Percentiles rank a stretch among this genome's conserved stretches.
Evolutionary conservation across 306 rosid species (phyloP).

Genomic region (Cucumis melo): DNA sequence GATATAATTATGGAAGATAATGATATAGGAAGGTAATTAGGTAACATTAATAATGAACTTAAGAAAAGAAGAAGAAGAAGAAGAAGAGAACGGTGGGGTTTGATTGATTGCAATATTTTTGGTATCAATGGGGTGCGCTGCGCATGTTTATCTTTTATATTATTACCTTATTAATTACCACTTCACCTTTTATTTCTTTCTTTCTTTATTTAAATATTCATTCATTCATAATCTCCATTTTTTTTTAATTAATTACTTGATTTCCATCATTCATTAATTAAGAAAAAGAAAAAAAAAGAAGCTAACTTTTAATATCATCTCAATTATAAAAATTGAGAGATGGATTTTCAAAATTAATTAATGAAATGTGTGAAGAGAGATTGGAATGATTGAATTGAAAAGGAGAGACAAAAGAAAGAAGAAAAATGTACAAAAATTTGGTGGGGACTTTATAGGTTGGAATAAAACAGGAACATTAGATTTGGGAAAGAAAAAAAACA

Average conservation of each 20-base stretch:
- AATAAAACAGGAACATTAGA: conserved; percentile 6
- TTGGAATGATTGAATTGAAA: neutral
- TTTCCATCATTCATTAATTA: neutral
- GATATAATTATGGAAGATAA: neutral
- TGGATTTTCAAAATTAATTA: too few species aligned
- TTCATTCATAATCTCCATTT: neutral
- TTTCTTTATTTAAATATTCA: neutral
- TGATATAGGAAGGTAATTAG: neutral
- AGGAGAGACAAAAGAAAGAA: neutral
- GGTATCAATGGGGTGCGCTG: conserved; percentile 3
- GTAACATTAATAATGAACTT: neutral
- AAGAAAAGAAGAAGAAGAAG: too few species aligned
- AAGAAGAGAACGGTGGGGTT: neutral
- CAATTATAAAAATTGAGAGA: too few species aligned
- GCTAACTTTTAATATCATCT: too few species aligned
- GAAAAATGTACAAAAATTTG: conserved; percentile 1
- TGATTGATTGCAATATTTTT: conserved; percentile 2
- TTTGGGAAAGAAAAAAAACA: neutral
- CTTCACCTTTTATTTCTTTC: neutral
- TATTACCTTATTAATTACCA: conserved; percentile 4
- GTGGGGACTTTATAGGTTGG: conserved; percentile 5
- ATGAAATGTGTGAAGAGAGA: neutral
- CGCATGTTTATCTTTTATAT: neutral
- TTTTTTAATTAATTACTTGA: neutral
- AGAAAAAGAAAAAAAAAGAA: too few species aligned